Percentiles rank a stretch among this genome's conserved stretches.
Evolutionary conservation across 108 stramenopile genomes (phyloP).

Genomic region (Seminavis robusta): DNA sequence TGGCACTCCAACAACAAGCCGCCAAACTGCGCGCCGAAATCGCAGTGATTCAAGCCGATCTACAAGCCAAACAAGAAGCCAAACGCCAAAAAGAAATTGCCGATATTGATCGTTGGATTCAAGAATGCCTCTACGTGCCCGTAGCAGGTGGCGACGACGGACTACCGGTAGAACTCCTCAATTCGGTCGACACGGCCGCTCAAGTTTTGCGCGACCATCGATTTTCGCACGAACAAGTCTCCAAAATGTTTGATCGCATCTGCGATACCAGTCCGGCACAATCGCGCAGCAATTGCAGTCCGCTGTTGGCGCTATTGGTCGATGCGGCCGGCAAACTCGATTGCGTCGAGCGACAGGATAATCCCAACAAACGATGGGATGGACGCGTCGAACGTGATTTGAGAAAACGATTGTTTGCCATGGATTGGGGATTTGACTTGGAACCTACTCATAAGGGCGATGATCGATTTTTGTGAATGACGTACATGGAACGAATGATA

Average conservation of each 20-base stretch:
- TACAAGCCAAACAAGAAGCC: conserved; percentile 34
- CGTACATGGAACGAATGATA: too few relatives aligned
- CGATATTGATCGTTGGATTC: conserved; percentile 64
- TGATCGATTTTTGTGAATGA: too few relatives aligned
- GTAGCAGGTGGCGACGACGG: conserved; percentile 14
- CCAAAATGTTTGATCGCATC: conserved; percentile 65
- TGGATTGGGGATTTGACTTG: conserved; percentile 40
- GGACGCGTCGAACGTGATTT: conserved; percentile 62
- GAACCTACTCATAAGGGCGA: too few relatives aligned
- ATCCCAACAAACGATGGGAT: conserved; percentile 83
- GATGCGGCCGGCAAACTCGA: conserved; percentile 75
- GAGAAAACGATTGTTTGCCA: conserved; percentile 48
- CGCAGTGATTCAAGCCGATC: neutral
- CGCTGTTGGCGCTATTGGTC: conserved; percentile 28
- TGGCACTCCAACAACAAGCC: conserved; percentile 22
- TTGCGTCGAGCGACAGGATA: conserved; percentile 59
- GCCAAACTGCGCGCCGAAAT: conserved; percentile 26
- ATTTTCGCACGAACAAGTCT: conserved; percentile 58
- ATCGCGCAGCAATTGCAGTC: conserved; percentile 17
- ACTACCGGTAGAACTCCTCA: conserved; percentile 48
- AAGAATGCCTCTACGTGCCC: conserved; percentile 42
- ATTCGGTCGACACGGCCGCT: conserved; percentile 57
- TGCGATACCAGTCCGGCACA: conserved; percentile 24
- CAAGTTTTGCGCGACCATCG: conserved; percentile 47
- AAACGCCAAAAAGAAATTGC: conserved; percentile 29